Base-by-base conservation (phyloP, 2,329 filamentous ascomycete genomes). In the Neofusicoccum ribis region DNA sequence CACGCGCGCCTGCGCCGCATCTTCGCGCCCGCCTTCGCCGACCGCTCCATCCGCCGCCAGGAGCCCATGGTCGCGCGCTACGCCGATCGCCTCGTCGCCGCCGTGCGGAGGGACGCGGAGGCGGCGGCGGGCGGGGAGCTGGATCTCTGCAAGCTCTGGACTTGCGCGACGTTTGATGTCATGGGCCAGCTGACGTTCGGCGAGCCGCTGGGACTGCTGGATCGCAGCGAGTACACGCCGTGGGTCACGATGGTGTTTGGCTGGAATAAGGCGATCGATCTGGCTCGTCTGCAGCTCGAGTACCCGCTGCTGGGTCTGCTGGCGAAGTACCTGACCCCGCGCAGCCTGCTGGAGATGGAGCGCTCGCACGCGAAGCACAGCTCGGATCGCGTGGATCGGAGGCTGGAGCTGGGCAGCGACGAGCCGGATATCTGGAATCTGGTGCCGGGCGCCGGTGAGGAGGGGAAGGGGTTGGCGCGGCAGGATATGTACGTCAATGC, bases 391-490 rank as follows among this genome's bases (percentile, higher is more conserved):
- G 71, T 76, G 5, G 65, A 72, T 34, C 68, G 70, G 7, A 69
- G 75, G 20, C 34, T 77, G 5, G 65, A 31, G 34, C 69, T 23
- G 63, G 46, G 1, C 60, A 72, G 46, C 8, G 47, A 41, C 1
- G 23, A 37, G 14, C 56, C 64, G n/a, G 64, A 83, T 66, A 74
- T 83, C 37, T 78, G 79, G 74, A 72, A 74, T n/a, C 72, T 78
- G n/a, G 75, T 81, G 0, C 69, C 80, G 4, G 65, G 68, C 2
- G 70, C 76, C 51, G 27, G 27, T 1, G 66, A 51, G 1, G 78
- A 83, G 52, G 72, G 43, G n/a, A 41, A 20, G 51, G 9, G 52
- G 15, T 20, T 64, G 37, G 37, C 14, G 15, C 12, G 47, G 14
- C 34, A 15, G 17, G 63, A 50, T 12, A 79, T 83, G 71, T 72